Conservation (phyloP, 2,329 filamentous ascomycete genomes). For the Trichoderma oligosporum region DNA sequence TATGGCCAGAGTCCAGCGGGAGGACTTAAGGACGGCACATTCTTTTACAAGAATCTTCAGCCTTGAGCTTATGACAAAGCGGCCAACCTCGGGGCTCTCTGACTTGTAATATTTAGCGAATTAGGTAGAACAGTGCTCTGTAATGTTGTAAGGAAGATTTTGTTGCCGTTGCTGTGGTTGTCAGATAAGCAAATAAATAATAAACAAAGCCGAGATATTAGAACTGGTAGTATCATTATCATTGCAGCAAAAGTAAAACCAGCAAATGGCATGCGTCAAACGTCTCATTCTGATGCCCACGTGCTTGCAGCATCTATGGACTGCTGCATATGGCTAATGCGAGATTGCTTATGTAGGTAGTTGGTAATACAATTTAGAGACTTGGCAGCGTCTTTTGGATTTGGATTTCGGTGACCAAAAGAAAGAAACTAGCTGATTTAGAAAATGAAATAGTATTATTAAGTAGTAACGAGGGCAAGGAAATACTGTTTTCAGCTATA, state of each 20-base stretch:
- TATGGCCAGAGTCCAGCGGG: constrained; percentile 50
- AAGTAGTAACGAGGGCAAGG: too few relatives aligned
- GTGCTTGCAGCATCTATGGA: neutral
- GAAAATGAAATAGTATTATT: too few relatives aligned
- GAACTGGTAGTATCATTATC: too few relatives aligned
- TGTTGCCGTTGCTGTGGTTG: neutral
- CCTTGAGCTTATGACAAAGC: constrained; percentile 4
- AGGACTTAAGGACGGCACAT: constrained; percentile 48
- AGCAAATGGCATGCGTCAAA: neutral
- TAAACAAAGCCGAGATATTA: too few relatives aligned
- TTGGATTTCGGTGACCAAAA: constrained; percentile 1
- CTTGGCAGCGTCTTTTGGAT: neutral
- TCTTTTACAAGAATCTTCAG: constrained; percentile 57
- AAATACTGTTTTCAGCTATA: too few relatives aligned
- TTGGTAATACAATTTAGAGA: neutral
- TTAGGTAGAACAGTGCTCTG: neutral
- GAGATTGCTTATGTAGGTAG: neutral
- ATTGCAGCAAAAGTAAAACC: neutral
- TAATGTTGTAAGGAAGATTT: neutral
- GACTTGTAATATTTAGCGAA: neutral
- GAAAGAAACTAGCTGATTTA: neutral
- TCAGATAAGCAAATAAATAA: too few relatives aligned
- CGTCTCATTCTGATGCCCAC: constrained; percentile 5
- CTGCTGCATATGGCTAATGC: constrained; percentile 8
- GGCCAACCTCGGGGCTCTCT: neutral